Evolutionary conservation across 805 yeast species (phyloP).

Genomic region (Candida ficus): DNA sequence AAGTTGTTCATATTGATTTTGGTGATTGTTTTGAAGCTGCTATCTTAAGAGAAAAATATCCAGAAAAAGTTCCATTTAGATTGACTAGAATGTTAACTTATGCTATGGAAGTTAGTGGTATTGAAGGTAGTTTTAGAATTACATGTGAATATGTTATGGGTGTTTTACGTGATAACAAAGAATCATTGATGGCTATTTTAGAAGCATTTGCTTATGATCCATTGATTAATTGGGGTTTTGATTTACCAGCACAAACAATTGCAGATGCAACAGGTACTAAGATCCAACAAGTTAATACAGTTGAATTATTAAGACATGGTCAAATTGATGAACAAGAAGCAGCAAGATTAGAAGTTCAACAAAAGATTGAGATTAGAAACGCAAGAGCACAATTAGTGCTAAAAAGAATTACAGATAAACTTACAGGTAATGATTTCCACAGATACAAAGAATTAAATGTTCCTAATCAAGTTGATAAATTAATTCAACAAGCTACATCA

Average conservation of each 20-base stretch:
- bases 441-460: slow-evolving; percentile 67
- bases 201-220: slow-evolving; percentile 99
- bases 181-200: slow-evolving; percentile 93
- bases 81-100: slow-evolving; percentile 94
- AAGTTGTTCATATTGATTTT: slow-evolving; percentile 94
- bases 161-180: slow-evolving; percentile 87
- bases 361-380: slow-evolving; percentile 66
- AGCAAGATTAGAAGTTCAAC: slow-evolving; percentile 60
- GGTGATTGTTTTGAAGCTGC: slow-evolving; percentile 99
- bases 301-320: slow-evolving; percentile 64
- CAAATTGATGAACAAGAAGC: slow-evolving; percentile 78
- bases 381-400: slow-evolving; percentile 89
- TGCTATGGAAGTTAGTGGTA: slow-evolving; percentile 99
- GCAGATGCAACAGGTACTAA: slow-evolving; percentile 69
- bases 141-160: slow-evolving; percentile 98
- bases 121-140: slow-evolving; percentile 94
- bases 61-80: slow-evolving; percentile 97
- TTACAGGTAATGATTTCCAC: slow-evolving; percentile 90
- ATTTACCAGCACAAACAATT: slow-evolving; percentile 76
- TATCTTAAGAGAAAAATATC: slow-evolving; percentile 90
- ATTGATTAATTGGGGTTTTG: slow-evolving; percentile 97
- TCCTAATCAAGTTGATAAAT: slow-evolving; percentile 85
- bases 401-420: slow-evolving; percentile 84
- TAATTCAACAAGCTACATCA: slow-evolving; percentile 94
- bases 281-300: slow-evolving; percentile 63